phyloP scores from a whole-genome alignment of 768 basidiomycete species.

The Clitopilus hobsonii region DNA sequence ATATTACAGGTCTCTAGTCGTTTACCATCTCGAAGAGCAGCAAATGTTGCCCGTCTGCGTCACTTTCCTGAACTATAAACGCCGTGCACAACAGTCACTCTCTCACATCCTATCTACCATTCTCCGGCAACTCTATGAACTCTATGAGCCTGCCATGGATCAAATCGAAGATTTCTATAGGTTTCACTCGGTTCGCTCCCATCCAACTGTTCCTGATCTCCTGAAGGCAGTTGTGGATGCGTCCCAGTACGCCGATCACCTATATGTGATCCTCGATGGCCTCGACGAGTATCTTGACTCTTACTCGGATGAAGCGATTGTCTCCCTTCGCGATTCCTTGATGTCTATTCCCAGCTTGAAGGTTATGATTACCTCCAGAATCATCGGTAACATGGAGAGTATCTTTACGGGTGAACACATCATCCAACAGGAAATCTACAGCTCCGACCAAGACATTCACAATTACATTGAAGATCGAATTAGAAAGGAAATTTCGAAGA shows the following conservation, averaged over 20 bases:
- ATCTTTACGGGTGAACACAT: neutral
- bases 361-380: neutral
- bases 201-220: neutral
- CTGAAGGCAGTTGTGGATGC: neutral
- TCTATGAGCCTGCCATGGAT: neutral
- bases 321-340: neutral
- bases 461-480: neutral
- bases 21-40: neutral
- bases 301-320: neutral
- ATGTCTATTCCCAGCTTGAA: neutral
- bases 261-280: neutral
- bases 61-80: neutral
- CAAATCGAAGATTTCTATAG: neutral
- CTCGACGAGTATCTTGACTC: neutral
- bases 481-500: neutral
- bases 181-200: neutral
- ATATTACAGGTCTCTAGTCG: neutral
- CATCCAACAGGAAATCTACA: neutral
- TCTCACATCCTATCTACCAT: neutral
- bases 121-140: neutral
- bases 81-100: neutral
- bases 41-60: neutral
- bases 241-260: no score
- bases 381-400: neutral
- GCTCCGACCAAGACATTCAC: neutral